These are phyloP conservation scores for Wallacemonas sp. DNA, from an alignment of 208 protist genomes.

Conservation along the genomic window DNA sequence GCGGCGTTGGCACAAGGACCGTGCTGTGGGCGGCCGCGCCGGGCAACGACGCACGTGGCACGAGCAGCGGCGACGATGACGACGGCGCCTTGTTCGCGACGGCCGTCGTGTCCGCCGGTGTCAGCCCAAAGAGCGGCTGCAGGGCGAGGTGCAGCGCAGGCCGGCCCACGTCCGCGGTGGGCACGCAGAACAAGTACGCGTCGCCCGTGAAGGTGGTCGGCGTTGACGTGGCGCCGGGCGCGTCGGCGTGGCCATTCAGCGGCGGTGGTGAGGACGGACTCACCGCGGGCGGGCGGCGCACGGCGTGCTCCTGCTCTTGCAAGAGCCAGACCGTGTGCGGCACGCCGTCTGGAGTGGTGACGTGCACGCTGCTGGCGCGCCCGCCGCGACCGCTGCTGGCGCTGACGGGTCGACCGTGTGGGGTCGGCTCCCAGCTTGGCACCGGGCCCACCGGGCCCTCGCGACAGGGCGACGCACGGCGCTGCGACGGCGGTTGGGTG, in stretches of 20 bases:
- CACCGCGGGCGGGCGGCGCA: no score
- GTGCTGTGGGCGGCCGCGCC: no score
- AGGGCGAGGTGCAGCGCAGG: slow-evolving; percentile 21
- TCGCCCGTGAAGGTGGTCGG: slow-evolving; percentile 10
- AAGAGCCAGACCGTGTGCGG: background rate
- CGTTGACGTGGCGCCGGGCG: no score
- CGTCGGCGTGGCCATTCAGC: no score
- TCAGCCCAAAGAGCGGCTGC: slow-evolving; percentile 29
- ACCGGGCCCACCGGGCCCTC: no score
- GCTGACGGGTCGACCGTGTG: no score
- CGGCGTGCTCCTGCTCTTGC: background rate
- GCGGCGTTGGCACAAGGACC: background rate
- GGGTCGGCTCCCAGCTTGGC: no score
- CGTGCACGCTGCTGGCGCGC: background rate
- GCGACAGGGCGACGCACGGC: no score
- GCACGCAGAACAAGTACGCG: slow-evolving; percentile 35
- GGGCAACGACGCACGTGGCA: background rate
- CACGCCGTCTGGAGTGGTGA: background rate
- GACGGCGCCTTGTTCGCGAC: no score
- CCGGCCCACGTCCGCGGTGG: slow-evolving; percentile 35
- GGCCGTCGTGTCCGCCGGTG: background rate
- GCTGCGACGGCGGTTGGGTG: no score
- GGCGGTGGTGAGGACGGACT: no score
- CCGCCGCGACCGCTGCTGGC: background rate
- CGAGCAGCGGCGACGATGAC: background rate